Conservation (phyloP, 2,329 filamentous ascomycete species). For the Cordyceps cateniannulata region DNA sequence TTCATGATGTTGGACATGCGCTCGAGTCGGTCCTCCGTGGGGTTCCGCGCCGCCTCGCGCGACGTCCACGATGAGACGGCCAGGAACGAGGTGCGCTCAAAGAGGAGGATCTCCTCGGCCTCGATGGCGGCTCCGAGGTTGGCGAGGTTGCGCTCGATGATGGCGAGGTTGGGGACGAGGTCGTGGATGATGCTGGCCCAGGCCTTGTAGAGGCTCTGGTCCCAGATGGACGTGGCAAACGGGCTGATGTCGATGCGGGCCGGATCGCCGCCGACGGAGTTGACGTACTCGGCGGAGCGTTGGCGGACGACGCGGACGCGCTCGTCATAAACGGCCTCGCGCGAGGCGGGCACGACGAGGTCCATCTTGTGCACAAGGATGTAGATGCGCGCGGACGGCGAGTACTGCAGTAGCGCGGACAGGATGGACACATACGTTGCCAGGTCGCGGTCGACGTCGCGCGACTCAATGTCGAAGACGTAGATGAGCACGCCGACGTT, state of each 20-base stretch:
- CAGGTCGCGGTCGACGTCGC: constrained; percentile 88
- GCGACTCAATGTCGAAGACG: constrained; percentile 96
- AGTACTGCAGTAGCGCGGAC: constrained; percentile 80
- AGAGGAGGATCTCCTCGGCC: constrained; percentile 88
- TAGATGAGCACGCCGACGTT: constrained; percentile 97
- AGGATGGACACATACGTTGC: constrained; percentile 90
- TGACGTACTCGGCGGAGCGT: constrained; percentile 56
- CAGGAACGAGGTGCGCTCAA: constrained; percentile 92
- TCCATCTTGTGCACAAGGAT: constrained; percentile 99
- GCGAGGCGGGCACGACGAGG: constrained; percentile 73
- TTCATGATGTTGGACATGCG: constrained; percentile 95
- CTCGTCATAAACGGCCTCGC: constrained; percentile 78
- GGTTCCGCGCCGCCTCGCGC: constrained; percentile 68
- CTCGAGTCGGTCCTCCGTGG: constrained; percentile 88
- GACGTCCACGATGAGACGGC: constrained; percentile 91
- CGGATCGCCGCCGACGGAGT: constrained; percentile 27
- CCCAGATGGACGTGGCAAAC: constrained; percentile 96
- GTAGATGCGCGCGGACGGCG: constrained; percentile 75
- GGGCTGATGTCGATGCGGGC: constrained; percentile 63
- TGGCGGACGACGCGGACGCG: constrained; percentile 69
- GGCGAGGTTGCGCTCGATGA: constrained; percentile 80
- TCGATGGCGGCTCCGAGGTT: constrained; percentile 80
- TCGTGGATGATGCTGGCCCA: constrained; percentile 99
- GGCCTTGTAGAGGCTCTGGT: constrained; percentile 94
- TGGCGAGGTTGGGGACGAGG: constrained; percentile 84